phyloP scores from a whole-genome alignment of 2,329 filamentous ascomycete species.

The Colletotrichum endophyticum region DNA sequence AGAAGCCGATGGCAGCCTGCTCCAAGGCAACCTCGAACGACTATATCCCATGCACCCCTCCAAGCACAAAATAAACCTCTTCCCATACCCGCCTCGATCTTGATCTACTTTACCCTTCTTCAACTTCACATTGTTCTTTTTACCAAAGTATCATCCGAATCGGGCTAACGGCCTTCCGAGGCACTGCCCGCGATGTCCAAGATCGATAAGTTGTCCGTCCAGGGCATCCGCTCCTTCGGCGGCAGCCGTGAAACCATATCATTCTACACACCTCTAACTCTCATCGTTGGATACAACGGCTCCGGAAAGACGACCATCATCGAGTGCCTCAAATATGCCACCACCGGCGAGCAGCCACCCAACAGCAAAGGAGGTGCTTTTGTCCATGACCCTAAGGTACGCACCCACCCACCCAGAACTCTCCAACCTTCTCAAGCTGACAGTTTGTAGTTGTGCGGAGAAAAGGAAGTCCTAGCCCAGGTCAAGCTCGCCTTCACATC shows the following conservation, averaged over 20 bases:
- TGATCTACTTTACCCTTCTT: background rate
- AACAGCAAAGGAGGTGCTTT: constrained; percentile 92
- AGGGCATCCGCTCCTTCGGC: constrained; percentile 86
- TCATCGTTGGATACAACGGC: constrained; percentile 97
- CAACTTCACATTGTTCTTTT: background rate
- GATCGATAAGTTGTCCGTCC: constrained; percentile 88
- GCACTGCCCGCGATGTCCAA: constrained; percentile 63
- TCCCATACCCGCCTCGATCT: background rate
- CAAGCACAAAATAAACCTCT: background rate
- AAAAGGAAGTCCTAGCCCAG: constrained; percentile 88
- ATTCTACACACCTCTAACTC: constrained; percentile 88
- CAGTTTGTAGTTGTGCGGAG: constrained; percentile 67
- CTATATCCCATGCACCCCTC: background rate
- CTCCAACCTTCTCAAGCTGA: background rate
- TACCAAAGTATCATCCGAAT: background rate
- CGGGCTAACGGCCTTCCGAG: background rate
- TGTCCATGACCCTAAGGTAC: constrained; percentile 92
- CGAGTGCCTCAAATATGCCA: constrained; percentile 97
- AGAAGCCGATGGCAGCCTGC: background rate
- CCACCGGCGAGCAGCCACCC: constrained; percentile 89
- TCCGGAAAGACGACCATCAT: constrained; percentile 99
- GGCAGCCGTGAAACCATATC: constrained; percentile 75
- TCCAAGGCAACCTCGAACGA: background rate
- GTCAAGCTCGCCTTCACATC: constrained; percentile 88
- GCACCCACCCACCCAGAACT: background rate